Evolutionary conservation across 768 basidiomycete species (phyloP).

Genomic region (Pisolithus sp.): DNA sequence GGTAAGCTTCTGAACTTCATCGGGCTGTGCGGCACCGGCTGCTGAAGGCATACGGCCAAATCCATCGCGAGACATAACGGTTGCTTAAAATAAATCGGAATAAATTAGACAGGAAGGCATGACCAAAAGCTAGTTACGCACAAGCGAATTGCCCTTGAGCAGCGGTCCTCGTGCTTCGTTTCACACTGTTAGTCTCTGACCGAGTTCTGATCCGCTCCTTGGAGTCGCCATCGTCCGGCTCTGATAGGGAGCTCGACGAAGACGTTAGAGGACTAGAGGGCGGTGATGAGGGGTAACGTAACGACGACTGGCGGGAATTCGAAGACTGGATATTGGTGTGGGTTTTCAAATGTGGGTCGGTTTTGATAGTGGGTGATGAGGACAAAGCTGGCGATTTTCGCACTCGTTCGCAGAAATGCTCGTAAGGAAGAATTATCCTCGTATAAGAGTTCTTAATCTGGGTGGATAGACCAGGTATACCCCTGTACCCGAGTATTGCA

Average conservation of each 20-base stretch:
- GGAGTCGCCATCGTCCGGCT: conserved; percentile 69
- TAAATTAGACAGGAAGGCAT: conserved; percentile 5
- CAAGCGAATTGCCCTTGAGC: conserved; percentile 45
- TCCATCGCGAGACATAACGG: conserved; percentile 25
- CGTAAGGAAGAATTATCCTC: conserved; percentile 92
- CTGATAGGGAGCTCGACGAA: conserved; percentile 72
- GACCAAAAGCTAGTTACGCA: conserved; percentile 17
- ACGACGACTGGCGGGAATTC: conserved; percentile 33
- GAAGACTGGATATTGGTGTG: conserved; percentile 42
- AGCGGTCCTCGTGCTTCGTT: conserved; percentile 46
- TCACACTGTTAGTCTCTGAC: conserved; percentile 34
- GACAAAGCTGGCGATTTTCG: conserved; percentile 53
- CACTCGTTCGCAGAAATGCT: conserved; percentile 77
- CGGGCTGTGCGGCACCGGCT: conserved; percentile 19
- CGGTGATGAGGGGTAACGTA: conserved; percentile 46
- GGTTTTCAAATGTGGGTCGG: conserved; percentile 49
- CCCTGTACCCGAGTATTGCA: conserved; percentile 73
- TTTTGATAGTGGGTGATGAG: conserved; percentile 31
- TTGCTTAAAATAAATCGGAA: conserved; percentile 20
- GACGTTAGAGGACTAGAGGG: conserved; percentile 74
- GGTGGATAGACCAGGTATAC: conserved; percentile 74
- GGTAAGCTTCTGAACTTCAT: conserved; percentile 38
- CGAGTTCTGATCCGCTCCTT: conserved; percentile 47
- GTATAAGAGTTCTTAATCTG: conserved; percentile 88
- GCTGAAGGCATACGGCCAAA: conserved; percentile 17